These are phyloP conservation scores for Ostreobium quekettii DNA, from an alignment of 139 green algal species.

Conservation along the genomic window DNA sequence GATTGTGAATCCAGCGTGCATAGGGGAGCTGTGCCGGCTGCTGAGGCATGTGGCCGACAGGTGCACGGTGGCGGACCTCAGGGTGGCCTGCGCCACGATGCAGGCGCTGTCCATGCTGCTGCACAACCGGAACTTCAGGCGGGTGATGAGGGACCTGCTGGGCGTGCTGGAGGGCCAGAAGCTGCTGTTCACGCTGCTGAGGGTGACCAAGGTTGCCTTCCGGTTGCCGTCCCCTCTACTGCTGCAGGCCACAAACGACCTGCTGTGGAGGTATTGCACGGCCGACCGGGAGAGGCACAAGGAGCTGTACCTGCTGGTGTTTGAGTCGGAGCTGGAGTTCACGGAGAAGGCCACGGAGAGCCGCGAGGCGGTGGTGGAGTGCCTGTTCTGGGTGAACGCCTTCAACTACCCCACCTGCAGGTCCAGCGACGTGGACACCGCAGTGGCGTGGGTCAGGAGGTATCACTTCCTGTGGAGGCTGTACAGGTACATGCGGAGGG, in stretches of 20 bases:
- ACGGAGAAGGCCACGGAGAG: not conserved
- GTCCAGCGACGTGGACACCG: not conserved
- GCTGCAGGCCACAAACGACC: not conserved
- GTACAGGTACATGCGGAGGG: not conserved
- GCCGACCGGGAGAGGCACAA: not conserved
- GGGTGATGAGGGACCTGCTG: not conserved
- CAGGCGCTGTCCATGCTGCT: not conserved
- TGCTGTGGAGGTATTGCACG: slow-evolving; percentile 2
- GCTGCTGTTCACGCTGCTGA: not conserved
- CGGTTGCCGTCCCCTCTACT: not conserved
- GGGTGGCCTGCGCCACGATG: not conserved
- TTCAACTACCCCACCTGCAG: slow-evolving; percentile 2
- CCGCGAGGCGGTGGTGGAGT: not conserved
- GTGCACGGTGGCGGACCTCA: not conserved
- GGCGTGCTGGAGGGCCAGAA: not conserved
- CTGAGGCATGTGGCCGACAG: not conserved
- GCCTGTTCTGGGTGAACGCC: not conserved
- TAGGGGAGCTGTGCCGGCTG: not conserved
- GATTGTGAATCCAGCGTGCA: not conserved
- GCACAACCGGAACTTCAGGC: not conserved
- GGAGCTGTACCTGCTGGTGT: not conserved
- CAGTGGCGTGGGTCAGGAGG: not conserved
- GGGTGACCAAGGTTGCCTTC: not conserved
- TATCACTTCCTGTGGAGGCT: not conserved
- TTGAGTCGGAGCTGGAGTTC: not conserved